A percentile compares a stretch with the other conserved stretches of the same genome.
phyloP scores from a whole-genome alignment of 805 yeast genomes.

The Wickerhamiella allomyrinae region DNA sequence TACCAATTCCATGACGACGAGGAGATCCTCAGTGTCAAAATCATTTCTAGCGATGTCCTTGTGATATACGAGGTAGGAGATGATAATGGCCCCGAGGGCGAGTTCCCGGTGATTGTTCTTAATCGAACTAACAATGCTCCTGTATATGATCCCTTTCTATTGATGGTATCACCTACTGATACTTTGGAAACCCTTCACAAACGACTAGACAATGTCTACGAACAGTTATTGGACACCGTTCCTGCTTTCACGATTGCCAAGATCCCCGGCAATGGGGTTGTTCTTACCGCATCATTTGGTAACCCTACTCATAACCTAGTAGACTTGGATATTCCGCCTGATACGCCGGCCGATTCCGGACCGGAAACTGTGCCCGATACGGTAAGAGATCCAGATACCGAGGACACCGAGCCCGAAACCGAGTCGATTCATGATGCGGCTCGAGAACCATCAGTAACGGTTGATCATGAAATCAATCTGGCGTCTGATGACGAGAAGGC shows the following conservation, averaged over 20 bases:
- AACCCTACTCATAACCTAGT: background rate
- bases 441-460: no score
- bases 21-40: constrained; percentile 46
- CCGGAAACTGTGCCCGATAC: no score
- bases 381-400: no score
- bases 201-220: background rate
- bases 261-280: background rate
- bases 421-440: no score
- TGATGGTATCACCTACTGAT: constrained; percentile 41
- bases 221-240: background rate
- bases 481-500: no score
- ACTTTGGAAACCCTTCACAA: constrained; percentile 15
- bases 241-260: background rate
- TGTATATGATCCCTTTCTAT: constrained; percentile 58
- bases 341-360: no score
- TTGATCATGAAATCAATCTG: no score
- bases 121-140: constrained; percentile 28
- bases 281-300: background rate
- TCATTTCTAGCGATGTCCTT: constrained; percentile 46
- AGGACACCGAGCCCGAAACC: no score
- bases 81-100: background rate
- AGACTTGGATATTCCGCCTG: background rate
- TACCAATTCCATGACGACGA: constrained; percentile 54
- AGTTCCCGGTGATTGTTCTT: background rate
- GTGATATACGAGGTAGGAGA: constrained; percentile 40